Percentiles rank a stretch among this genome's conserved stretches.
phyloP scores from a whole-genome alignment of 2,329 filamentous ascomycete species.

The Colletotrichum sansevieriae region DNA sequence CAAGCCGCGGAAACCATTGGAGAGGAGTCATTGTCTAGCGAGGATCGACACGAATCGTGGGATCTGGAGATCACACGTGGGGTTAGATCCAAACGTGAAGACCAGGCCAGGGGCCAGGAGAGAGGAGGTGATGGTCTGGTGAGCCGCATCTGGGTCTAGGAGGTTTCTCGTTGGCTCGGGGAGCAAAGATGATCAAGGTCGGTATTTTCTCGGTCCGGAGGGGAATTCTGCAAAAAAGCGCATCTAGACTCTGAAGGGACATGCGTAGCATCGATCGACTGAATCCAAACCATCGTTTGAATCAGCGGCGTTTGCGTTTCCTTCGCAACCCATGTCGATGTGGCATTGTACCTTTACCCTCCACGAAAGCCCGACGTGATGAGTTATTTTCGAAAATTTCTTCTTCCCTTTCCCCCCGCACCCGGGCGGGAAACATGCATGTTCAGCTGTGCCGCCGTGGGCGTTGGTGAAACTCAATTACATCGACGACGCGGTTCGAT shows the following conservation, averaged over 20 bases:
- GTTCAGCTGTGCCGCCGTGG: not conserved
- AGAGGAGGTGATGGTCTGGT: conserved; percentile 18
- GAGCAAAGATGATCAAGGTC: not conserved
- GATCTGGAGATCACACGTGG: conserved; percentile 37
- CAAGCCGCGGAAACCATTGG: not conserved
- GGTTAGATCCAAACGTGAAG: conserved; percentile 7
- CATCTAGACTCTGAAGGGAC: not conserved
- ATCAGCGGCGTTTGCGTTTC: conserved; percentile 26
- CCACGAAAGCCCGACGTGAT: not conserved
- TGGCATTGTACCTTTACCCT: not conserved
- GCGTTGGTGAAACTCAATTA: conserved; percentile 18
- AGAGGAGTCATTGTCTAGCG: not conserved
- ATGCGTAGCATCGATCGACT: conserved; percentile 14
- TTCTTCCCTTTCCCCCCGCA: conserved; percentile 6
- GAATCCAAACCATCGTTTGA: conserved; percentile 9
- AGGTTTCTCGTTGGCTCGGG: conserved; percentile 3
- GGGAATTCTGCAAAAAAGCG: not conserved
- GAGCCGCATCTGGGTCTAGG: conserved; percentile 29
- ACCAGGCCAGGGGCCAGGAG: not conserved
- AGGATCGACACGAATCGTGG: conserved; percentile 35
- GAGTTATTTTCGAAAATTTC: conserved; percentile 8
- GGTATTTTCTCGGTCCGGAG: too few relatives aligned
- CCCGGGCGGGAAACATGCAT: not conserved
- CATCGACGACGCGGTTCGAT: conserved; percentile 34
- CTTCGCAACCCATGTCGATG: conserved; percentile 2